Evolutionary conservation across 2,329 filamentous ascomycete species (phyloP).

Genomic region (Aureobasidium leucospermi): DNA sequence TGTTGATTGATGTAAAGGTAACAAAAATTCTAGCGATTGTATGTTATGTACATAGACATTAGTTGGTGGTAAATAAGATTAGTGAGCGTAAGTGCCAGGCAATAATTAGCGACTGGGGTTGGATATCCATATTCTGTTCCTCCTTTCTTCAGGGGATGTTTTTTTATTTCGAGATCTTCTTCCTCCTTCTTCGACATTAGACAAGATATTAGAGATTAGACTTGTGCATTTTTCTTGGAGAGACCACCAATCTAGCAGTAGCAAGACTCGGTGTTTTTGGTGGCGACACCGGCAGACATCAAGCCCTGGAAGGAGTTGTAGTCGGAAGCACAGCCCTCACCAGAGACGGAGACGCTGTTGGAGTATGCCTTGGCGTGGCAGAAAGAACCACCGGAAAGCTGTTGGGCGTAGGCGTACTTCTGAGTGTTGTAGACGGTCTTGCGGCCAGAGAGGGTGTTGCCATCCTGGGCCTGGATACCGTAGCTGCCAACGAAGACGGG

Average conservation of each 20-base stretch:
- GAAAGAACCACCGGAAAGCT: slow-evolving; percentile 26
- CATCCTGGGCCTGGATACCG: slow-evolving; percentile 26
- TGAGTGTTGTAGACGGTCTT: slow-evolving; percentile 27
- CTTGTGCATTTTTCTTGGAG: neutral
- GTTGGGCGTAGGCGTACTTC: slow-evolving; percentile 28
- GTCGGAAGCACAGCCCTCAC: slow-evolving; percentile 1
- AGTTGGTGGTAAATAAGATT: neutral
- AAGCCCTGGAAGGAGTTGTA: slow-evolving; percentile 8
- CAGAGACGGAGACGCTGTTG: neutral
- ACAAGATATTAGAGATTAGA: neutral
- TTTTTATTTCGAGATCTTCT: neutral
- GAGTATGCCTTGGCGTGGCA: slow-evolving; percentile 16
- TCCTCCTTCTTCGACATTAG: neutral
- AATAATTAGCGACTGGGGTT: neutral
- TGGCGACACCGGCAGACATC: slow-evolving; percentile 3
- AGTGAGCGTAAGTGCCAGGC: slow-evolving; percentile 5
- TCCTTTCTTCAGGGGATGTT: neutral
- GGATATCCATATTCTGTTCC: neutral
- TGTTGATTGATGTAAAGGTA: neutral
- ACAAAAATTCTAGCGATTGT: slow-evolving; percentile 2
- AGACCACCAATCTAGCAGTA: neutral
- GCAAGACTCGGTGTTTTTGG: slow-evolving; percentile 6
- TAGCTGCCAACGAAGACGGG: slow-evolving; percentile 32
- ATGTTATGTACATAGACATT: slow-evolving; percentile 11
- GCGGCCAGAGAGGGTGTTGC: slow-evolving; percentile 27